These are phyloP conservation scores for Cytospora piceicola DNA, from an alignment of 2,329 filamentous ascomycete species.

Conservation along the genomic window DNA sequence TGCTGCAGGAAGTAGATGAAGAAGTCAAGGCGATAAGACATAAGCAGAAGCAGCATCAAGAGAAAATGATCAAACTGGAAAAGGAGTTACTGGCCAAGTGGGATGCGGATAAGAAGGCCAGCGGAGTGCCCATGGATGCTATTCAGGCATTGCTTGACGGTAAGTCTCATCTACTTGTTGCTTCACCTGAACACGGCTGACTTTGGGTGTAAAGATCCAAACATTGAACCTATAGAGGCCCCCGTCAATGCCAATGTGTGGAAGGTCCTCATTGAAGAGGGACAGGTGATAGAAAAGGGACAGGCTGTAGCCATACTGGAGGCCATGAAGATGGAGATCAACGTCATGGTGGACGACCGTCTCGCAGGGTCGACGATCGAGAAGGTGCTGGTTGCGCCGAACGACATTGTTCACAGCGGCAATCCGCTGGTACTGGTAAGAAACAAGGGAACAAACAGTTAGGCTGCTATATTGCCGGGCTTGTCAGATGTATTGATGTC, in stretches of 20 bases:
- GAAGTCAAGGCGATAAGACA: conserved; percentile 52
- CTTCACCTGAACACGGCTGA: not conserved
- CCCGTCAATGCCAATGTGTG: conserved; percentile 57
- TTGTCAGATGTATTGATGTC: not conserved
- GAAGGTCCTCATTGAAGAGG: conserved; percentile 52
- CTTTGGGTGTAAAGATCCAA: conserved; percentile 18
- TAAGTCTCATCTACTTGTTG: conserved; percentile 35
- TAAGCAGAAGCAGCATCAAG: conserved; percentile 52
- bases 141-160: conserved; percentile 53
- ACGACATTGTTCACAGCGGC: conserved; percentile 30
- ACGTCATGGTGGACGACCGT: conserved; percentile 36
- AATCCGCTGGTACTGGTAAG: conserved; percentile 27
- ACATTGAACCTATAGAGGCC: conserved; percentile 42
- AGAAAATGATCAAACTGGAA: conserved; percentile 32
- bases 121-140: conserved; percentile 51
- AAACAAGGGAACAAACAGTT: not conserved
- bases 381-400: conserved; percentile 26
- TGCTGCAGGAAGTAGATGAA: conserved; percentile 49
- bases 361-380: conserved; percentile 22
- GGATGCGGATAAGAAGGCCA: conserved; percentile 33
- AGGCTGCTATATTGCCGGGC: not conserved
- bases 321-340: conserved; percentile 63
- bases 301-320: conserved; percentile 53
- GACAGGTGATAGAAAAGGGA: conserved; percentile 46
- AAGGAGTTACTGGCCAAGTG: conserved; percentile 30